These are phyloP conservation scores for Mucuna pruriens DNA, from an alignment of 306 rosid species.

Conservation along the genomic window DNA sequence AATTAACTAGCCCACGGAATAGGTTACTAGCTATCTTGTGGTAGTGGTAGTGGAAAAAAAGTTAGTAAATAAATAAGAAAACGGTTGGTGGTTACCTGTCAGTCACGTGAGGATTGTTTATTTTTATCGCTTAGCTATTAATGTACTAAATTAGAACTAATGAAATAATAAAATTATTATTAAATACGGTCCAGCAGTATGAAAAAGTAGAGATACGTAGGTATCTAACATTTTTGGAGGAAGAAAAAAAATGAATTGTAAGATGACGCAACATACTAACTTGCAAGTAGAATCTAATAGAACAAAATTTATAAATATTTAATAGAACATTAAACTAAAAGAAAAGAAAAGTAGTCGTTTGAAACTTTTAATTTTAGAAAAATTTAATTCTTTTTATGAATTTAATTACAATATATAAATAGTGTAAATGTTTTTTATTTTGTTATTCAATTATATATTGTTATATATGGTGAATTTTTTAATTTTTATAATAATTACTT, in stretches of 20 bases:
- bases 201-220: too few relatives aligned
- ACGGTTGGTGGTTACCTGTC: not conserved
- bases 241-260: not conserved
- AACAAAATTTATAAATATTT: too few relatives aligned
- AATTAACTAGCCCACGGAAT: not conserved
- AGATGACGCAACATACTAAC: not conserved
- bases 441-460: too few relatives aligned
- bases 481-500: too few relatives aligned
- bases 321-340: too few relatives aligned
- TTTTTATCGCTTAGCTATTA: not conserved
- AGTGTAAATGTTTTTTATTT: too few relatives aligned
- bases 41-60: not conserved
- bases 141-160: not conserved
- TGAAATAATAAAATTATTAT: not conserved
- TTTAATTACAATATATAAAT: too few relatives aligned
- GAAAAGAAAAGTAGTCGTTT: not conserved
- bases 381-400: too few relatives aligned
- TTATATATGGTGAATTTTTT: too few relatives aligned
- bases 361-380: not conserved
- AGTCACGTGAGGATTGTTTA: not conserved
- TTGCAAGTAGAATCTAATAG: not conserved
- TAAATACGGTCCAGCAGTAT: too few relatives aligned
- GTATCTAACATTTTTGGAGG: not conserved
- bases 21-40: not conserved
- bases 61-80: not conserved